A percentile compares a stretch with the other conserved stretches of the same genome.
Evolutionary conservation across 164 flowering plant genomes (phyloP).

Genomic region (Dillenia suffruticosa): DNA sequence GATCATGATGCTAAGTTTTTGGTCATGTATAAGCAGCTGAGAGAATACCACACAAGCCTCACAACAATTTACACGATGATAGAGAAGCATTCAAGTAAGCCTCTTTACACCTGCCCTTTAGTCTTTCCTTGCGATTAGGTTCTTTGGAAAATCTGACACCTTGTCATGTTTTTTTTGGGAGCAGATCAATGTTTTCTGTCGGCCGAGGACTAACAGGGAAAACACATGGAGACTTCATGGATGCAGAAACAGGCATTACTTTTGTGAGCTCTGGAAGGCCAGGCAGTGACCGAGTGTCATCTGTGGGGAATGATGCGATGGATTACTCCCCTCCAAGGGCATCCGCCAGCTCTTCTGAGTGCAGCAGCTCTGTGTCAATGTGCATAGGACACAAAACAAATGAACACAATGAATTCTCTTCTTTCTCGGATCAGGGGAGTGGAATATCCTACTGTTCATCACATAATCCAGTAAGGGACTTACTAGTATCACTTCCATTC

Average conservation of each 20-base stretch:
- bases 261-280: slow-evolving; percentile 62
- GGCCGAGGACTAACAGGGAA: slow-evolving; percentile 18
- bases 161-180: slow-evolving; percentile 1
- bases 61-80: slow-evolving; percentile 13
- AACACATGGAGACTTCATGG: slow-evolving; percentile 22
- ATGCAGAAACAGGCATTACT: slow-evolving; percentile 53
- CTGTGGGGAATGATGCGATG: slow-evolving; percentile 34
- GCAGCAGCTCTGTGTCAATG: slow-evolving; percentile 32
- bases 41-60: slow-evolving; percentile 21
- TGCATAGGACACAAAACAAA: slow-evolving; percentile 19
- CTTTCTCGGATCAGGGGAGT: slow-evolving; percentile 16
- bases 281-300: slow-evolving; percentile 43
- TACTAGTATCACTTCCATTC: background rate
- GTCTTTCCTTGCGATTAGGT: too few species aligned
- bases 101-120: background rate
- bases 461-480: slow-evolving; percentile 19
- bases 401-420: slow-evolving; percentile 23
- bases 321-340: slow-evolving; percentile 32
- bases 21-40: slow-evolving; percentile 12
- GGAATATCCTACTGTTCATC: slow-evolving; percentile 23
- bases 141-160: slow-evolving; percentile 1
- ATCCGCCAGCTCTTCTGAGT: slow-evolving; percentile 30
- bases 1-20: background rate
- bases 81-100: slow-evolving; percentile 33
- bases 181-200: slow-evolving; percentile 39